Conservation (phyloP, 768 basidiomycete species). For the Pleurotus cornucopiae region DNA sequence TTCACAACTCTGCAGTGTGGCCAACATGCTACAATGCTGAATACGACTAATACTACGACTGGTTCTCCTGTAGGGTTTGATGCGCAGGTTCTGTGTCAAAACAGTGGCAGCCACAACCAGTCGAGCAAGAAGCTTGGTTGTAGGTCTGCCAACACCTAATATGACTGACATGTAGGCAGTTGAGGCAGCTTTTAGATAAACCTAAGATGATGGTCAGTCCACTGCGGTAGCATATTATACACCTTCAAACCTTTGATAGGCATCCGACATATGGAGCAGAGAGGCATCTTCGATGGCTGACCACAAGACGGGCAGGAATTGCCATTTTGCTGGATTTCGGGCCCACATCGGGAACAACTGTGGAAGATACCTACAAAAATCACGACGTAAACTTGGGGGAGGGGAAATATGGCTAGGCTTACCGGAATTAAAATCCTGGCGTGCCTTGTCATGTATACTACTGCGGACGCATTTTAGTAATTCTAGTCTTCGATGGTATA, state of each 20-base stretch:
- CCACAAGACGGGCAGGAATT: slow-evolving; percentile 40
- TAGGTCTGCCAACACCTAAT: not conserved
- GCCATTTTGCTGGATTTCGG: slow-evolving; percentile 25
- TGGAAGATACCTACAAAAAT: slow-evolving; percentile 39
- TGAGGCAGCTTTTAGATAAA: not conserved
- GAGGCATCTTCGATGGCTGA: slow-evolving; percentile 37
- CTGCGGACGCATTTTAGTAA: slow-evolving; percentile 60
- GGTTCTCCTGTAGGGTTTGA: too few species aligned
- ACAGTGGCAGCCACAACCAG: not conserved
- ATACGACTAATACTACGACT: too few species aligned
- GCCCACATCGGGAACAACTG: slow-evolving; percentile 41
- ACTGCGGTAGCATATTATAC: not conserved
- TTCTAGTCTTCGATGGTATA: slow-evolving; percentile 68
- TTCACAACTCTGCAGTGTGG: too few species aligned
- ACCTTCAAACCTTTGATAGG: slow-evolving; percentile 60
- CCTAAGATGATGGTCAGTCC: not conserved
- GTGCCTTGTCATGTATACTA: slow-evolving; percentile 11
- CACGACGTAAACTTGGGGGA: slow-evolving; percentile 3
- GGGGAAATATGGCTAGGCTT: slow-evolving; percentile 12
- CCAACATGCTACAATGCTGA: too few species aligned
- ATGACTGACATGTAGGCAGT: slow-evolving; percentile 1
- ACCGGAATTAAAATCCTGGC: slow-evolving; percentile 28
- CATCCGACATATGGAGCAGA: slow-evolving; percentile 72
- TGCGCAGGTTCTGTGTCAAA: not conserved
- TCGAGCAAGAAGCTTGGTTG: not conserved